phyloP scores from a whole-genome alignment of 768 basidiomycete genomes.

The Leccinum ochraceum region DNA sequence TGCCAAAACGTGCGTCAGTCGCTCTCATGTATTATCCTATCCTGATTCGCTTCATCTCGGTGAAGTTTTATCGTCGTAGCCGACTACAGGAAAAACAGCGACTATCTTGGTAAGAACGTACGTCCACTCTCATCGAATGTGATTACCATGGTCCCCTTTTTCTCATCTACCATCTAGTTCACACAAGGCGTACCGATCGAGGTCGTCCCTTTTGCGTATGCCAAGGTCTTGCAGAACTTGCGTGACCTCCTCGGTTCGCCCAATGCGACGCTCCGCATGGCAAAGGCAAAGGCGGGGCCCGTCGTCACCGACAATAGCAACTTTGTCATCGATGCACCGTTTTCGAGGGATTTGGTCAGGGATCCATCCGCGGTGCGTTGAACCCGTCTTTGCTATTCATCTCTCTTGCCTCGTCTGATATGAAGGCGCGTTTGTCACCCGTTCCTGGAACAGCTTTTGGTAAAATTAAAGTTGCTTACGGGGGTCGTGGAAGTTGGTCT shows the following conservation, averaged over 20 bases:
- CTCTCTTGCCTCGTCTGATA: not conserved
- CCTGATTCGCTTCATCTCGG: constrained; percentile 54
- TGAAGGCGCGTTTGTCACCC: no score
- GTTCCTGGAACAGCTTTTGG: constrained; percentile 56
- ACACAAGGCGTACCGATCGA: constrained; percentile 91
- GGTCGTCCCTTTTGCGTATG: constrained; percentile 96
- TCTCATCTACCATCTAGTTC: constrained; percentile 50
- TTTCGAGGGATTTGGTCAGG: constrained; percentile 64
- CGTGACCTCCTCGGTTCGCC: constrained; percentile 61
- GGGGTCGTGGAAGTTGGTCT: constrained; percentile 98
- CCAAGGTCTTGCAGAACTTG: constrained; percentile 76
- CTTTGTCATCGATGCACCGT: constrained; percentile 97
- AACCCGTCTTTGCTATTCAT: not conserved
- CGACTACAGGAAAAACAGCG: constrained; percentile 92
- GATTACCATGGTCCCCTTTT: not conserved
- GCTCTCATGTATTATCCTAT: not conserved
- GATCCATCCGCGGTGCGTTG: constrained; percentile 58
- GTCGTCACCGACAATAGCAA: constrained; percentile 97
- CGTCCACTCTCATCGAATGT: constrained; percentile 30
- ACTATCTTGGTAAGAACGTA: constrained; percentile 79
- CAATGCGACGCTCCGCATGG: constrained; percentile 87
- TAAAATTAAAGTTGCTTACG: constrained; percentile 88
- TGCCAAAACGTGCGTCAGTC: constrained; percentile 64
- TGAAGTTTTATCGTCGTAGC: constrained; percentile 78
- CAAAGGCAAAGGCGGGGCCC: constrained; percentile 89